These are phyloP conservation scores for Fusarium floridanum DNA, from an alignment of 2,329 filamentous ascomycete species.

Conservation along the genomic window DNA sequence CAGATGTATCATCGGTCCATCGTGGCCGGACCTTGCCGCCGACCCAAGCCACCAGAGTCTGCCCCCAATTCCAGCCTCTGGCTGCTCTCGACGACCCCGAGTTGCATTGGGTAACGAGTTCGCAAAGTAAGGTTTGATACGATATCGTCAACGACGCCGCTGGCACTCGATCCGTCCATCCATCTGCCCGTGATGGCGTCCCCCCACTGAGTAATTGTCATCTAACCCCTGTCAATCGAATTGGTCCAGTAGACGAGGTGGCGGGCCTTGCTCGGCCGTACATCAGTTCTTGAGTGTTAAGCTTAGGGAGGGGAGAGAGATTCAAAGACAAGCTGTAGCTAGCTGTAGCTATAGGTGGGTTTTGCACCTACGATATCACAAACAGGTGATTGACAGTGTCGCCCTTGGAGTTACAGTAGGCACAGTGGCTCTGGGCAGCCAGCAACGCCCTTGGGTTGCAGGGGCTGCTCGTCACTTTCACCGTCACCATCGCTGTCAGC, in stretches of 20 bases:
- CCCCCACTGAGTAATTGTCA: conserved; percentile 15
- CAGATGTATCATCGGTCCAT: conserved; percentile 34
- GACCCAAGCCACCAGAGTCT: conserved; percentile 35
- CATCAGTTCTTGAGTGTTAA: not conserved
- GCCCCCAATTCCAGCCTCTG: conserved; percentile 24
- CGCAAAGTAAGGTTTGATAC: conserved; percentile 35
- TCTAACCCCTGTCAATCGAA: conserved; percentile 1
- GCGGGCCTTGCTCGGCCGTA: conserved; percentile 12
- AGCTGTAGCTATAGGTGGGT: not conserved
- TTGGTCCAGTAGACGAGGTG: not conserved
- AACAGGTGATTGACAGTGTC: not conserved
- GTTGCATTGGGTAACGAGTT: conserved; percentile 36
- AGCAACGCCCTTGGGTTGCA: conserved; percentile 28
- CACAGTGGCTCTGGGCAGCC: conserved; percentile 15
- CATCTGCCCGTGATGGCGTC: conserved; percentile 21
- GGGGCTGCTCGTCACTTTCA: conserved; percentile 32
- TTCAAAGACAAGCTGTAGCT: not conserved
- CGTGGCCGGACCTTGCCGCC: conserved; percentile 43
- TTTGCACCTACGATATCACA: not conserved
- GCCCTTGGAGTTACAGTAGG: conserved; percentile 4
- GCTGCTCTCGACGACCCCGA: conserved; percentile 24
- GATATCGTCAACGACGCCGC: conserved; percentile 30
- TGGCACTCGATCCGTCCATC: conserved; percentile 22
- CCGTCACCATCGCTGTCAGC: conserved; percentile 41
- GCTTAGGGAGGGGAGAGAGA: conserved; percentile 5